Evolutionary conservation across 495 filamentous ascomycete genomes (phyloP).

Genomic region (Xylaria intraflava): DNA sequence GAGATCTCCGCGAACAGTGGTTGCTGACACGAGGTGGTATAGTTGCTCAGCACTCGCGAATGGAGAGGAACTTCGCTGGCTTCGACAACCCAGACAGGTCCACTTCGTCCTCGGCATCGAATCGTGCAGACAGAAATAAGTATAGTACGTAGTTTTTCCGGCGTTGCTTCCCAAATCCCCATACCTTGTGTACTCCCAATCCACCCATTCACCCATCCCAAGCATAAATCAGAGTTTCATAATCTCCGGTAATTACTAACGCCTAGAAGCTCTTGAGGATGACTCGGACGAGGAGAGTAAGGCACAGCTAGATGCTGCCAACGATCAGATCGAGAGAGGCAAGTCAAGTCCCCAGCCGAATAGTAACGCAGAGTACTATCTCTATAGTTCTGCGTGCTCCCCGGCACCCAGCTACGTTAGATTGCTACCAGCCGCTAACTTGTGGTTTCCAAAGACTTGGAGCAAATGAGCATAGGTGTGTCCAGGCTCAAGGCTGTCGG

Average conservation of each 20-base stretch:
- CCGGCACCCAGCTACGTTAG: neutral
- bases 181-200: no score
- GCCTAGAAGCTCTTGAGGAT: constrained; percentile 15
- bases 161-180: neutral
- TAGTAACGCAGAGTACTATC: neutral
- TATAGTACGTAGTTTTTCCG: constrained; percentile 14
- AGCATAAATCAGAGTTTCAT: neutral
- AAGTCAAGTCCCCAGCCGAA: neutral
- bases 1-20: neutral
- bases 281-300: constrained; percentile 22
- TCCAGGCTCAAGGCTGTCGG: constrained; percentile 60
- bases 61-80: constrained; percentile 17
- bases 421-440: neutral
- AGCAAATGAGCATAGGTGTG: constrained; percentile 53
- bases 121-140: constrained; percentile 14
- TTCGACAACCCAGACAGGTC: constrained; percentile 7
- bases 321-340: constrained; percentile 59
- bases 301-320: constrained; percentile 58
- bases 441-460: constrained; percentile 14
- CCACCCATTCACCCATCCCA: neutral
- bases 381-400: neutral
- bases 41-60: constrained; percentile 16
- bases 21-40: neutral
- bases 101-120: neutral
- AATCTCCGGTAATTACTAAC: neutral